Evolutionary conservation across 1,284 basidiomycete species (phyloP).

Genomic region (Trichosporon sp.): DNA sequence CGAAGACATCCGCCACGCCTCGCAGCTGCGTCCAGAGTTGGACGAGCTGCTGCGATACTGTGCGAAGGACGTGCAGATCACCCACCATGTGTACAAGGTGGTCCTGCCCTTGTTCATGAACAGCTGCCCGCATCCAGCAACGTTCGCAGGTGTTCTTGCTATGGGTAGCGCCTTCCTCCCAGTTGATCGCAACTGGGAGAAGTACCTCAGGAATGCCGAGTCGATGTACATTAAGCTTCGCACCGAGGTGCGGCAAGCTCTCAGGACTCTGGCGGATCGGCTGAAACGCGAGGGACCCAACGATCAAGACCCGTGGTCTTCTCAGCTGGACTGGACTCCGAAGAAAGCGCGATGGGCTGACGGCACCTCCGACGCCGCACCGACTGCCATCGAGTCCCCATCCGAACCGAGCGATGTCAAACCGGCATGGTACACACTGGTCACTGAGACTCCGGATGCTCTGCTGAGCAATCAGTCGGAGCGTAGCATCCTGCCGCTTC

Average conservation of each 20-base stretch:
- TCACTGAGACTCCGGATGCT: slow-evolving; percentile 26
- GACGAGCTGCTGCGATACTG: slow-evolving; percentile 85
- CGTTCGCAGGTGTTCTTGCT: slow-evolving; percentile 84
- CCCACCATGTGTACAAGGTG: slow-evolving; percentile 76
- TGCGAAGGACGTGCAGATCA: slow-evolving; percentile 78
- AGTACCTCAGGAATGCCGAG: slow-evolving; percentile 78
- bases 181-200: slow-evolving; percentile 85
- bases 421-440: slow-evolving; percentile 38
- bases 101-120: slow-evolving; percentile 82
- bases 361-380: background rate
- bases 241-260: slow-evolving; percentile 69
- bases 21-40: slow-evolving; percentile 69
- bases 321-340: slow-evolving; percentile 93
- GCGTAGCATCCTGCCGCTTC: slow-evolving; percentile 48
- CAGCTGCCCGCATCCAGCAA: slow-evolving; percentile 89
- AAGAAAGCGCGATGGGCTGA: slow-evolving; percentile 71
- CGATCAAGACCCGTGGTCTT: slow-evolving; percentile 78
- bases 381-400: background rate
- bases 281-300: slow-evolving; percentile 60
- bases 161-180: slow-evolving; percentile 93
- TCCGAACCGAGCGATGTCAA: background rate
- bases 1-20: slow-evolving; percentile 50
- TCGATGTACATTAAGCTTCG: slow-evolving; percentile 75
- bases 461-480: slow-evolving; percentile 34
- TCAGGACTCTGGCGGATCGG: slow-evolving; percentile 66